Conservation (phyloP, 23 red algal genomes). For the Gracilaria gracilis region DNA sequence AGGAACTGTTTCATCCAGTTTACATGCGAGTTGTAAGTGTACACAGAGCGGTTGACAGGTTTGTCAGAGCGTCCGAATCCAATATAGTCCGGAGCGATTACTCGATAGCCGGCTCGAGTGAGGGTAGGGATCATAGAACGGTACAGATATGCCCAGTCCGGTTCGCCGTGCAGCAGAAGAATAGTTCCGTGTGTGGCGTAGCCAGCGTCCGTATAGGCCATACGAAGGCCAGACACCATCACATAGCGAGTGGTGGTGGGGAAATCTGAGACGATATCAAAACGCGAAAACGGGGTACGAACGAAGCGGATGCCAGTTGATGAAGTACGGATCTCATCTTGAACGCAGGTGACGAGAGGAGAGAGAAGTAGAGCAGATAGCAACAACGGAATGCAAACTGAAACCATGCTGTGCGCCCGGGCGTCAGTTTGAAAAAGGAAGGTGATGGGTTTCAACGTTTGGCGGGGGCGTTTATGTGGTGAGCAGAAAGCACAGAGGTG, state of each 20-base stretch:
- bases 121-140: conserved; percentile 16
- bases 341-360: background rate
- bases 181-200: conserved; percentile 31
- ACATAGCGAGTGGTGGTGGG: conserved; percentile 3
- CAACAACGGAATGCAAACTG: background rate
- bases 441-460: background rate
- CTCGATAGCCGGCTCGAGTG: background rate
- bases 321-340: conserved; percentile 10
- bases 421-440: background rate
- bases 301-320: conserved; percentile 11
- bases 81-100: conserved; percentile 16
- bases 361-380: background rate
- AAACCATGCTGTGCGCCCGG: background rate
- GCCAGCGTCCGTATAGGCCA: conserved; percentile 25
- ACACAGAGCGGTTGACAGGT: conserved; percentile 21
- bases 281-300: conserved; percentile 2
- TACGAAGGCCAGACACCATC: conserved; percentile 8
- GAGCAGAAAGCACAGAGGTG: too few species aligned
- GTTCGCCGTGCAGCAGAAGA: conserved; percentile 31
- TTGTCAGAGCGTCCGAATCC: conserved; percentile 29
- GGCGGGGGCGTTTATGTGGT: background rate
- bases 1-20: conserved; percentile 6
- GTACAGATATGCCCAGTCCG: conserved; percentile 29
- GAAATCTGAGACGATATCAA: conserved; percentile 3
- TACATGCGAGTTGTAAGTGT: conserved; percentile 23